Base-by-base conservation (phyloP, 768 basidiomycete genomes). In the Mycena epipterygia region DNA sequence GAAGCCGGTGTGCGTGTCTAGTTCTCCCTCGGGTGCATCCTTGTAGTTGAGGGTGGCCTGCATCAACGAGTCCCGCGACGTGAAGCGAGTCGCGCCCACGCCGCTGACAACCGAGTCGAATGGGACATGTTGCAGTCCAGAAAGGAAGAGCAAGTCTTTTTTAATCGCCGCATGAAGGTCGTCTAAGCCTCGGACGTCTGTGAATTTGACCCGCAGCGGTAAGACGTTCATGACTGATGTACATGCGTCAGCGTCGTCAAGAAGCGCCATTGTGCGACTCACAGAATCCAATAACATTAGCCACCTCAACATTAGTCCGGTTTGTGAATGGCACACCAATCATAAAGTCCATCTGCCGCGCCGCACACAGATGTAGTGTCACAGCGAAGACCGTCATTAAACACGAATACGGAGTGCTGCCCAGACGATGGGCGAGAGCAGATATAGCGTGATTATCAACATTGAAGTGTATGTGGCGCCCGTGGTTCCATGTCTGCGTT, bases 361-460 rank as follows among this genome's bases (percentile, higher is more conserved):
- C 64, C 25, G 64, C 64, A 33, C 42, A 55, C 37, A 65, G 39
- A 56, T 65, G 64, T 25, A 65, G 46, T 33, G 64, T 55, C 25
- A 44, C 53, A 4, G 64, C 51, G 44, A 65, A 65, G 4, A 53
- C 64, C 17, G 64, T 65, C 64, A 65, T 55, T 1, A 65, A 32
- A n/a, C 52, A 56, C 39, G 64, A 53, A 39, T 21, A 56, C 19
- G 64, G 25, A 25, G 64, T 65, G 35, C 39, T 32, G 29, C 64
- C 64, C 33, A 65, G 53, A n/a, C 64, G 51, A 58, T 42, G 3
- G 23, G 39, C 27, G 11, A 58, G 41, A 58, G 7, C 56, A 27
- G 3, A 27, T 14, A 58, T 25, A 39, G 56, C 25, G 56, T 27
- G 16, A 41, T 58, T n/a, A 23, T 42, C 56, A 29, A 58, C 39